These are phyloP conservation scores for Tylopilus cervinicoccineus DNA, from an alignment of 768 basidiomycete species.

Conservation along the genomic window DNA sequence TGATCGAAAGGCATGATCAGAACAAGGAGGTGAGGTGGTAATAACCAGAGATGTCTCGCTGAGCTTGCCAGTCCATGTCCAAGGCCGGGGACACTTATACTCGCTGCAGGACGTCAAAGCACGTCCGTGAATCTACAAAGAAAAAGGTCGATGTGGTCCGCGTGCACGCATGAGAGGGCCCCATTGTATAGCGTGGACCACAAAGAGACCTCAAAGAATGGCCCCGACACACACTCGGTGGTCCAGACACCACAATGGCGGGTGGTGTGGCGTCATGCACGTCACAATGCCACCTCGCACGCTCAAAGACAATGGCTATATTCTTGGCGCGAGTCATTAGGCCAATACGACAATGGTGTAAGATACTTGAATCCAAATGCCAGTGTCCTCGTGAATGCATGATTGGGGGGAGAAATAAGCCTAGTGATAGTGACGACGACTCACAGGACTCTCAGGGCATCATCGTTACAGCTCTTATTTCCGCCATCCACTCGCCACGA, in stretches of 20 bases:
- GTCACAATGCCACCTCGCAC: not conserved
- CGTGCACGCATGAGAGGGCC: not conserved
- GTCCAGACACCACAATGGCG: not conserved
- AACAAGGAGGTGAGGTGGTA: not conserved
- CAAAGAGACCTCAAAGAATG: not conserved
- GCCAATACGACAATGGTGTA: conserved; percentile 2
- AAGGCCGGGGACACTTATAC: conserved; percentile 2
- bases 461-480: conserved; percentile 20
- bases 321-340: not conserved
- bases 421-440: not conserved
- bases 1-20: conserved; percentile 4
- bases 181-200: conserved; percentile 1
- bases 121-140: not conserved
- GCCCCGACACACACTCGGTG: not conserved
- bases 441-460: conserved; percentile 10
- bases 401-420: not conserved
- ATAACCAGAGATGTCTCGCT: not conserved
- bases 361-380: conserved; percentile 3
- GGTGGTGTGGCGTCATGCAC: not conserved
- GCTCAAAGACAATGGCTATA: not conserved
- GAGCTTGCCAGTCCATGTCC: not conserved
- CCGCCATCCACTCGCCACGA: conserved; percentile 26
- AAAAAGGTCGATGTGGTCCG: not conserved
- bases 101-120: not conserved
- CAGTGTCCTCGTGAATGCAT: conserved; percentile 1